phyloP scores from a whole-genome alignment of 495 filamentous ascomycete species.

The Penicillium crystallinum region DNA sequence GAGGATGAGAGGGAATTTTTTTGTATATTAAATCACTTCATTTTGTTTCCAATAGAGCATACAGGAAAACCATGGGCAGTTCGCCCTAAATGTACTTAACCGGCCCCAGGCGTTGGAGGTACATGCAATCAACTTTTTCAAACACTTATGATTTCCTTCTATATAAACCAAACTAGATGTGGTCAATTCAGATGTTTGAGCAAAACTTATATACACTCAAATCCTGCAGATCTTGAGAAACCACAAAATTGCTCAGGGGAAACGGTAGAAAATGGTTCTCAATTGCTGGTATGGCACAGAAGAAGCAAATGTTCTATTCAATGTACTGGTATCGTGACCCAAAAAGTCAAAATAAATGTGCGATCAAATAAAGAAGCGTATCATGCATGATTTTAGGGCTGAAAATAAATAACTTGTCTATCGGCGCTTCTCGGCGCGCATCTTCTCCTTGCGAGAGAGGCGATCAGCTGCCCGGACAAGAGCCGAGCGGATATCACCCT shows the following conservation, averaged over 20 bases:
- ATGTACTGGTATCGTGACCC: neutral
- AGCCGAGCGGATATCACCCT: constrained; percentile 78
- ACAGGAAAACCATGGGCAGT: neutral
- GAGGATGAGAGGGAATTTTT: neutral
- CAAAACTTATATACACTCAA: neutral
- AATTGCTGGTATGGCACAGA: neutral
- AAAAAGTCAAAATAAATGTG: neutral
- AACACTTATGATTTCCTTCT: neutral
- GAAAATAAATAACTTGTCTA: constrained; percentile 15
- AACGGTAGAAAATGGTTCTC: neutral
- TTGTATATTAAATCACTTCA: constrained; percentile 7
- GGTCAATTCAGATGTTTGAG: neutral
- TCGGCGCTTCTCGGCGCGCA: constrained; percentile 41
- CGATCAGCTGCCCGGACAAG: constrained; percentile 71
- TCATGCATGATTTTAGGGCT: constrained; percentile 11
- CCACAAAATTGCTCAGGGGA: no score
- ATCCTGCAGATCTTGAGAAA: neutral
- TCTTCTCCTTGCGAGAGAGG: constrained; percentile 65
- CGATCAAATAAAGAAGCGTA: constrained; percentile 11
- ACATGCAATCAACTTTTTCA: neutral
- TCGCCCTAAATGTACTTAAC: neutral
- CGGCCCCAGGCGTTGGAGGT: neutral
- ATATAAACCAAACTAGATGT: neutral
- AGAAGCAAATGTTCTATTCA: constrained; percentile 3
- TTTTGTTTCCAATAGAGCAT: constrained; percentile 4